Evolutionary conservation across 2,329 filamentous ascomycete species (phyloP), one percentile per base, ranked within the genome.

Genomic region (Eutypa lata): DNA sequence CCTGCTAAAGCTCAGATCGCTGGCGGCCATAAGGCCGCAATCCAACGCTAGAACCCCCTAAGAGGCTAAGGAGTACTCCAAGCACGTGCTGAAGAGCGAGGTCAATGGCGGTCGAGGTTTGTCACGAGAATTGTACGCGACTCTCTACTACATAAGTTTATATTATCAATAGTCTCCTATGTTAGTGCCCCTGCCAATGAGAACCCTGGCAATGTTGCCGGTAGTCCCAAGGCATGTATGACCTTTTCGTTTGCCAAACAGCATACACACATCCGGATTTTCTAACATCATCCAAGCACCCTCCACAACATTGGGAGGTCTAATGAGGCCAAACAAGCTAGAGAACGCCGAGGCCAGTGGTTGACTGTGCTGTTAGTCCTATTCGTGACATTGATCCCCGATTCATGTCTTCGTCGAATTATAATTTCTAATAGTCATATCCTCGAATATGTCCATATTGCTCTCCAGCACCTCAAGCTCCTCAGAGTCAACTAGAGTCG

Each of bases 21-120:
- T 58, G 78, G 77, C 54, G 80, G 80, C 67, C 80, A 84, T 75
- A 84, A 84, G 74, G 80, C 80, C 53, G 80, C 75, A 64, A 61
- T 83, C 55, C 66, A 83, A 82, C 71, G 78, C 80, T 58, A 80
- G 81, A 66, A 76, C 73, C 51, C 82, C 79, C 0, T 63, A 80
- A 48, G 77, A 81, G 65, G 69, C 79, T 53, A 83, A 83, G 73
- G 64, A 82, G 64, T 73, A 81, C 69, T 82, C 79, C 52, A 73
- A 72, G 54, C 65, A 77, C 38, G 69, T 82, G 8, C 76, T 84
- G 49, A 72, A 82, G 26, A 72, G 79, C 31, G 71, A 80, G 58
- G 76, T 76, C 57, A 72, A 75, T 50, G 72, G 73, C 3, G 71
- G 71, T 2, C 64, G 73, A 48, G 67, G 71, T 72, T 56, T n/a